These are phyloP conservation scores for Pythium oligandrum DNA, from an alignment of 352 stramenopile genomes.

Conservation along the genomic window DNA sequence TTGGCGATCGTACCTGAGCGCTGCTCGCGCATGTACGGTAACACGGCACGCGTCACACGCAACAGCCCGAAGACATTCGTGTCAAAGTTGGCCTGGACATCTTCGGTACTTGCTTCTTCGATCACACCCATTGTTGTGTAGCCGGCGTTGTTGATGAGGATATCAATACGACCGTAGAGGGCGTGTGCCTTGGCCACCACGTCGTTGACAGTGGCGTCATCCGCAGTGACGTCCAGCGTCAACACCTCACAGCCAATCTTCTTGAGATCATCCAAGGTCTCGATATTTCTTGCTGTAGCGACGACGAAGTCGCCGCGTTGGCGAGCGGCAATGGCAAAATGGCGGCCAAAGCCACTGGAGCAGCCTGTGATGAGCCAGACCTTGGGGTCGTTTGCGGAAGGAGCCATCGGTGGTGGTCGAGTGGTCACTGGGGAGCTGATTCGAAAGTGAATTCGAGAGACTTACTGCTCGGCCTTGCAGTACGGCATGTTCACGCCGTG, in stretches of 20 bases:
- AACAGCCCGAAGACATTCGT: slow-evolving; percentile 42
- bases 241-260: slow-evolving; percentile 14
- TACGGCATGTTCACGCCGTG: no score
- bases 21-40: no score
- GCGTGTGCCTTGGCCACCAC: slow-evolving; percentile 24
- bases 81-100: slow-evolving; percentile 26
- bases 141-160: no score
- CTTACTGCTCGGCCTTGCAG: no score
- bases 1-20: slow-evolving; percentile 41
- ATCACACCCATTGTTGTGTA: slow-evolving; percentile 44
- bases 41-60: slow-evolving; percentile 26
- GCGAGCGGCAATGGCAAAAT: no score
- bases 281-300: no score
- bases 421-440: background rate
- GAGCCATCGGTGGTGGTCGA: slow-evolving; percentile 10
- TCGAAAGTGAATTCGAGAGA: no score
- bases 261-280: no score
- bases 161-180: slow-evolving; percentile 41
- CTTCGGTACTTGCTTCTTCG: no score
- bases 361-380: slow-evolving; percentile 51
- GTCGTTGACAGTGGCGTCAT: slow-evolving; percentile 26
- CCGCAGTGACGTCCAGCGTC: no score
- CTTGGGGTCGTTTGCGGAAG: no score
- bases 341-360: slow-evolving; percentile 38
- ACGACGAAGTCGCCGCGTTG: slow-evolving; percentile 41